Base-by-base conservation (phyloP, 106 monocot genomes). In the Dioscorea zingiberensis region DNA sequence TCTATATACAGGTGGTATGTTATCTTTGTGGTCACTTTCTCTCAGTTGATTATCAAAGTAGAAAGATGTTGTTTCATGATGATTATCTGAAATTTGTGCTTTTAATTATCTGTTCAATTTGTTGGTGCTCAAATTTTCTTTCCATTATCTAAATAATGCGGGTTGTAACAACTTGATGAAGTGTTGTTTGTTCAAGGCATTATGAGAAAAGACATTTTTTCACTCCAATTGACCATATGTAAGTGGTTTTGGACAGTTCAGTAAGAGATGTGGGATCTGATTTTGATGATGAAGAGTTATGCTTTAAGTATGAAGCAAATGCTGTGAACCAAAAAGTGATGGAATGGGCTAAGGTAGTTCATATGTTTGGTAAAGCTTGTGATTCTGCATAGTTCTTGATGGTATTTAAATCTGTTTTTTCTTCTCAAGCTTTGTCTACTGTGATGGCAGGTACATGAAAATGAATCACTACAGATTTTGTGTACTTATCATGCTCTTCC, bases 261-360 rank as follows among this genome's bases (percentile, higher is more conserved):
- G 83, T 76, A 69, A 97, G 71, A 88, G 77, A 79, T 66, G 38
- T 19, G 38, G 83, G 73, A 73, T 92, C 91, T 56, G 91, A 97
- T 71, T 80, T 78, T 27, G 93, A 89, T 30, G 91, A 86, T 68
- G 87, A 91, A 65, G 80, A 88, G 24, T n/a, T 69, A n/a, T 63
- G 56, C 65, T 74, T 61, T 13, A 86, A 74, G 74, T 57, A 84
- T 68, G 94, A 94, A 55, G 48, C 47, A 58, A 54, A 22, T 77
- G 67, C 73, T 66, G 74, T 71, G 67, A 85, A 97, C 81, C 84
- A 85, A 63, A 88, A 92, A 88, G 81, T 92, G 63, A 77, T 97
- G 78, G 71, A 73, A 73, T 97, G 97, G 97, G 97, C 97, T 27
- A 92, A 92, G 97, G 97, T 94, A 76, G 44, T 59, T 56, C 38